Evolutionary conservation across 2,329 filamentous ascomycete species (phyloP), one percentile per base, ranked within the genome.

Genomic region (Sporothrix brunneoviolacea): DNA sequence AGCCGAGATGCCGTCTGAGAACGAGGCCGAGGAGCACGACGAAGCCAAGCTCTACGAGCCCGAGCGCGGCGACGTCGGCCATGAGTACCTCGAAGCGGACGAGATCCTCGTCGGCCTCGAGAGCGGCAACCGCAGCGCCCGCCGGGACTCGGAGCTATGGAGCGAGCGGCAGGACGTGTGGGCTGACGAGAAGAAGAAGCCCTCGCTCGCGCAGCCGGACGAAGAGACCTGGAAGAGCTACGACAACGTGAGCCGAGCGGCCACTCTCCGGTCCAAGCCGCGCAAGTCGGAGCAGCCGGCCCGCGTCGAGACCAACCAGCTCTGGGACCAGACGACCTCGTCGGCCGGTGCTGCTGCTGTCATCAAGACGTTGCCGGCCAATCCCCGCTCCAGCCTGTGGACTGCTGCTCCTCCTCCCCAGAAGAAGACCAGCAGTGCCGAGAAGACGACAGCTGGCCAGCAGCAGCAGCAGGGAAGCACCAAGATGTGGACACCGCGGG

Each of bases 181-280:
- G 24, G 6, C 30, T 8, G 30, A 12, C 16, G 12, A 32, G 32
- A 38, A 35, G 22, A 50, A 58, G 37, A 51, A 47, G 16, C 48
- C 57, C 19, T 58, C 54, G 48, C 36, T 69, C 8, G 61, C 65
- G 19, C 67, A 73, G 55, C 68, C 68, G 15, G 66, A 69, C 50
- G 57, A 60, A 32, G 53, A 57, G 16, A 61, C 57, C n/a, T 72
- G 69, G 70, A 60, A 62, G 35, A 54, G 54, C 35, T 70, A 70
- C 49, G 57, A 64, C 35, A 56, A 57, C 8, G 52, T 60, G 18
- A 35, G 16, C 35, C 40, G 37, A 30, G 52, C 59, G 19, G 57
- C 54, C 16, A 60, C 59, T 30, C 48, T 52, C 3, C 68, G 67
- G 48, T 51, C 62, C 12, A 62, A 63, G 42, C 56, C 60, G 10